phyloP scores from a whole-genome alignment of 805 yeast species.

The Blastobotrys muscicola region DNA sequence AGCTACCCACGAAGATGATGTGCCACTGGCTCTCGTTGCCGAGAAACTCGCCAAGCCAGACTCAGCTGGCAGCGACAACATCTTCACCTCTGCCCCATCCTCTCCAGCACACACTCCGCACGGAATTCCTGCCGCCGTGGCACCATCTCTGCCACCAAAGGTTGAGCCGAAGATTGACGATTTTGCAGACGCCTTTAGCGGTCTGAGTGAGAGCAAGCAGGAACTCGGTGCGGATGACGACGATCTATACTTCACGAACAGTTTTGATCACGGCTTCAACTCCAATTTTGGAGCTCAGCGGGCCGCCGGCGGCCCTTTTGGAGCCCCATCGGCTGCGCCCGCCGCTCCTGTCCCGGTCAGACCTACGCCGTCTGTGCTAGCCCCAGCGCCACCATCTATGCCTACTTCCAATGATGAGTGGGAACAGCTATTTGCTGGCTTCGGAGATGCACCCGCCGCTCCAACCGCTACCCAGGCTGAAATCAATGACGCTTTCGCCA shows the following conservation, averaged over 20 bases:
- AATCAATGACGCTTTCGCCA: constrained; percentile 15
- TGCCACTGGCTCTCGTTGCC: background rate
- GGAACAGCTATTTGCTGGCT: constrained; percentile 90
- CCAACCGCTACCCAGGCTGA: constrained; percentile 10
- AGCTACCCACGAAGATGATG: background rate
- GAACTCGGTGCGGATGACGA: constrained; percentile 21
- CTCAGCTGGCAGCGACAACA: background rate
- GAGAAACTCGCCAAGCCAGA: background rate
- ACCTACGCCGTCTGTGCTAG: background rate
- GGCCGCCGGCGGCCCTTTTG: too few species aligned
- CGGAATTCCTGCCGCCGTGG: constrained; percentile 5
- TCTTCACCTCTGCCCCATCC: constrained; percentile 31
- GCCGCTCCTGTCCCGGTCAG: constrained; percentile 8
- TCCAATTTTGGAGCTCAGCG: constrained; percentile 12
- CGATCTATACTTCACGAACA: constrained; percentile 13
- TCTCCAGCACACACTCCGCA: constrained; percentile 9
- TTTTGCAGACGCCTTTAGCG: constrained; percentile 38
- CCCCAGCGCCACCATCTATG: constrained; percentile 4
- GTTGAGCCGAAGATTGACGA: constrained; percentile 14
- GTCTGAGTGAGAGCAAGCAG: constrained; percentile 34
- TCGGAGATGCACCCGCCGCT: constrained; percentile 37
- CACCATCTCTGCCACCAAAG: background rate
- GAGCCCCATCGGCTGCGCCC: too few species aligned
- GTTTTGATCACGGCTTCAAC: constrained; percentile 14
- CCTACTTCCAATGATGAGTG: constrained; percentile 56